Evolutionary conservation across 495 filamentous ascomycete genomes (phyloP), one percentile per base, ranked within the genome.

Genomic region (Aspergillus cristatus): DNA sequence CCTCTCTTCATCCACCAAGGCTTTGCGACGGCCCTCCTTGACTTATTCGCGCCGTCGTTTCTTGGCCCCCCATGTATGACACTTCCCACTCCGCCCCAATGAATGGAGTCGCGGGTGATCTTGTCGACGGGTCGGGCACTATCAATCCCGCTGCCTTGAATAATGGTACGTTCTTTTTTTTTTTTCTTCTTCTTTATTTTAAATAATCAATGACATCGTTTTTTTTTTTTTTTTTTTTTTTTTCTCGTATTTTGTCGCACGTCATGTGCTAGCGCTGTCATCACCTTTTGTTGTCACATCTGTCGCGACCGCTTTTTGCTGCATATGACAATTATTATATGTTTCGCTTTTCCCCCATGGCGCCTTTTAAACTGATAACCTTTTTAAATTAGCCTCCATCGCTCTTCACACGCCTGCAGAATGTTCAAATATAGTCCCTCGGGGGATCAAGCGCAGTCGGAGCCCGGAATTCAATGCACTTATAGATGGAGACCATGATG

Each of bases 361-460:
- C 57, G 54, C 43, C 53, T 49, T 50, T 49, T 54, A 53, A 54
- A 63, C 62, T 65, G 60, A 65, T 61, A 40, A 53, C 51, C 50
- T 48, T 58, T 62, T n/a, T n/a, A n/a, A n/a, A 47, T 54, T 67
- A 62, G 58, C 67, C 40, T 55, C 58, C 52, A 54, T 54, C 40
- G 46, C 52, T 34, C 51, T 73, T 38, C 65, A 69, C 42, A 50
- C 60, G 36, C 55, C 64, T 34, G 55, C 68, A 15, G 51, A 67
- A 46, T 53, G 59, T 45, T 62, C 62, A 14, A 70, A 71, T 51
- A 58, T 58, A 34, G 72, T 55, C 42, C 76, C 86, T 46, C 81
- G 91, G 57, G 87, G 88, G 44, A 60, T 86, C 55, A 98, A 97
- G 70, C 79, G 91, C 63, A 91, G 85, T 76, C 86, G 87, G 40